Conservation (phyloP, 495 filamentous ascomycete species). For the Saxophila tyrrhenica region DNA sequence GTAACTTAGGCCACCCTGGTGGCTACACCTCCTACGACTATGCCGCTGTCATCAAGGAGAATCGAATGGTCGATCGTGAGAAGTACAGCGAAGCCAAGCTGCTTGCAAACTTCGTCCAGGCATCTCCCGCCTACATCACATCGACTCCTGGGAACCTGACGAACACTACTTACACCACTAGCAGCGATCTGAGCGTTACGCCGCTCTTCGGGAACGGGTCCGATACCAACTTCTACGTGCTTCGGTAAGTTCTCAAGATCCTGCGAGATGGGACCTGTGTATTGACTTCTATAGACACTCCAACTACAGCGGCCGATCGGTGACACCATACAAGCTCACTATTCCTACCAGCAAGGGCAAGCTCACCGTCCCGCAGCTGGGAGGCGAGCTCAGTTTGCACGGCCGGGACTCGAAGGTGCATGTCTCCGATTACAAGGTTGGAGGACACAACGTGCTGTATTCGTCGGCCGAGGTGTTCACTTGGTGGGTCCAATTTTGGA, state of each 20-base stretch:
- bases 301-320: conserved; percentile 43
- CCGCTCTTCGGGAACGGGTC: conserved; percentile 43
- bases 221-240: conserved; percentile 30
- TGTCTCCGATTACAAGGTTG: conserved; percentile 61
- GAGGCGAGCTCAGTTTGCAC: conserved; percentile 48
- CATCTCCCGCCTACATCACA: conserved; percentile 52
- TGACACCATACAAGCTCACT: conserved; percentile 49
- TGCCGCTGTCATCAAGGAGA: conserved; percentile 55
- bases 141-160: conserved; percentile 39
- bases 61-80: conserved; percentile 53
- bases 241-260: not conserved
- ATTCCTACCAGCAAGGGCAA: conserved; percentile 50
- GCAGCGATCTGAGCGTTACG: conserved; percentile 44
- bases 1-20: conserved; percentile 61
- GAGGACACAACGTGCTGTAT: conserved; percentile 52
- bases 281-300: conserved; percentile 45
- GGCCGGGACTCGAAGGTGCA: conserved; percentile 68
- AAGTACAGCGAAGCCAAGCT: conserved; percentile 75
- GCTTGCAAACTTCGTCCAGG: conserved; percentile 57
- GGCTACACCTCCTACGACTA: conserved; percentile 65
- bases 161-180: conserved; percentile 37
- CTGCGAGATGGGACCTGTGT: not conserved
- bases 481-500: conserved; percentile 23
- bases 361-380: conserved; percentile 52
- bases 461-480: conserved; percentile 69